Evolutionary conservation across 1,139 yeast species (phyloP).

Genomic region (Saccharomyces hybrid): DNA sequence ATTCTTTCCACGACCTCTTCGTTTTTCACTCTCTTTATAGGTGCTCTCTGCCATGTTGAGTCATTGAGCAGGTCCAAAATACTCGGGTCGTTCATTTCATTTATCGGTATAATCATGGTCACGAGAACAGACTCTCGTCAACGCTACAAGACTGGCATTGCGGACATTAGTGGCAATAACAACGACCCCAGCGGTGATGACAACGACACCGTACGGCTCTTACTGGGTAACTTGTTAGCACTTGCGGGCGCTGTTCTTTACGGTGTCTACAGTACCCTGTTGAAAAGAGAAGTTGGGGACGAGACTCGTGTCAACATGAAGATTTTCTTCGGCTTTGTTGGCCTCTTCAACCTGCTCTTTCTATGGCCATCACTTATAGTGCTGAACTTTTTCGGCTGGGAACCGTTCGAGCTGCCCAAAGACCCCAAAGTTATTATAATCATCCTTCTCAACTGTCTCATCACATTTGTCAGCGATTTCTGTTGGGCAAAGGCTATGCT

Average conservation of each 20-base stretch:
- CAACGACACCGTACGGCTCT: constrained; percentile 36
- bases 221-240: constrained; percentile 73
- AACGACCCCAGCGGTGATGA: constrained; percentile 17
- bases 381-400: constrained; percentile 54
- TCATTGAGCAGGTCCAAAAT: constrained; percentile 55
- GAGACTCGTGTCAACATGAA: constrained; percentile 74
- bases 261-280: constrained; percentile 76
- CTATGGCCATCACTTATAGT: constrained; percentile 73
- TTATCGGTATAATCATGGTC: constrained; percentile 69
- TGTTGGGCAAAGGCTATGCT: constrained; percentile 93
- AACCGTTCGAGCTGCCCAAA: constrained; percentile 61
- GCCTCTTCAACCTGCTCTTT: constrained; percentile 60
- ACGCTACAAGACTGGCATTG: constrained; percentile 4
- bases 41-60: constrained; percentile 64
- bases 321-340: constrained; percentile 87
- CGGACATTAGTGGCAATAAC: constrained; percentile 7
- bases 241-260: constrained; percentile 77
- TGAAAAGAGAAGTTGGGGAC: constrained; percentile 60
- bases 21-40: constrained; percentile 77
- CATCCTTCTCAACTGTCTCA: constrained; percentile 54
- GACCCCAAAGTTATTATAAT: constrained; percentile 44
- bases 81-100: constrained; percentile 57
- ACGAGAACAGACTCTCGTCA: constrained; percentile 46
- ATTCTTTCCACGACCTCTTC: constrained; percentile 83
- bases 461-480: constrained; percentile 78